Base-by-base conservation (phyloP, 2,329 filamentous ascomycete genomes). In the Metarhizium robertsii region DNA sequence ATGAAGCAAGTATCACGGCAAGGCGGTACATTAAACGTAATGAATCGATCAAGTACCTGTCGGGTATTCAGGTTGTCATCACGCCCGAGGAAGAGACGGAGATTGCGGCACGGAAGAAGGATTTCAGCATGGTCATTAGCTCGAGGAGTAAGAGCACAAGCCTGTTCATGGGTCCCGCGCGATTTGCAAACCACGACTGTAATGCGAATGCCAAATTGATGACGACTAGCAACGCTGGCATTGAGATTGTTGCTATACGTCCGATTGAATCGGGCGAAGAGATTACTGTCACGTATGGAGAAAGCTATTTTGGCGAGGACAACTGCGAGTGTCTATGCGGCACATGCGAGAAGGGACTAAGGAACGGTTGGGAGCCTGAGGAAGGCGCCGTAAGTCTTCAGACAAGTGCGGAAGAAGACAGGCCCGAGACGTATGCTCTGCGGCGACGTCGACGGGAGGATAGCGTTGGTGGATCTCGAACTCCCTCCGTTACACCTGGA, bases 171-270 rank as follows among this genome's bases (percentile, higher is more conserved):
- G 94, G 94, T 0, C 95, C 94, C 7, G 94, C 94, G 38, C 85
- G 94, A 52, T 97, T 99, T 69, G 91, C 94, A 30, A 99, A 99
- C 67, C 94, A 99, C 71, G 94, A 99, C 70, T 99, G 94, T 73
- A 81, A 88, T 62, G 90, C 94, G 36, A 99, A 97, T 73, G 92
- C 92, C 8, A 83, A 86, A 66, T 80, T 99, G 48, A 86, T 89
- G 62, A 96, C 90, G 40, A 87, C 84, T 40, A 90, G 91, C 49
- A 83, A 86, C 55, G 85, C 92, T 56, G 90, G 90, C 40, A 96
- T 99, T 75, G 88, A 95, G 66, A 92, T 99, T 55, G 83, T 95
- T 52, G 90, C 94, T 2, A 83, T 85, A 38, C 84, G 85, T 61
- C 80, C 92, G 57, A 97, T 99, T 58, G 81, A 87, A 11, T 76